Evolutionary conservation across 192 early-diverging fungal genomes (phyloP).

Genomic region (Entomortierella chlamydospora): DNA sequence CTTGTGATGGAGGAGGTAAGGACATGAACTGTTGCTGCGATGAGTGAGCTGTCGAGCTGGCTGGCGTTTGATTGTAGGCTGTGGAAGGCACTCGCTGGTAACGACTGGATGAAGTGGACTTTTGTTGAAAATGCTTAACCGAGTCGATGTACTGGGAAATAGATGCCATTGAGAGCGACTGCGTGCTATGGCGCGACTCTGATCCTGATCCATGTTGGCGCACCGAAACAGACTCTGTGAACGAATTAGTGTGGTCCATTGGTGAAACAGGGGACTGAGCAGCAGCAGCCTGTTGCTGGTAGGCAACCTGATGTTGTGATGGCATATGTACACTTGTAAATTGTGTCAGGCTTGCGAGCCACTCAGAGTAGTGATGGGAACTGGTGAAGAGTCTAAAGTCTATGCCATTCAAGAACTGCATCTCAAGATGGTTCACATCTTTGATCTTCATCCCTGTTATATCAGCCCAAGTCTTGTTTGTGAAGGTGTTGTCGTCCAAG

Average conservation of each 20-base stretch:
- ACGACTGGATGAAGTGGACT: conserved; percentile 5
- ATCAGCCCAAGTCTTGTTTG: conserved; percentile 90
- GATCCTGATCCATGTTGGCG: conserved; percentile 1
- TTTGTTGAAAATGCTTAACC: conserved; percentile 35
- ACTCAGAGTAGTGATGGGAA: conserved; percentile 72
- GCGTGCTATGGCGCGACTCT: background rate
- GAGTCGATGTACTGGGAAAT: conserved; percentile 47
- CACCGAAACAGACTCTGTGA: background rate
- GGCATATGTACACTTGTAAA: conserved; percentile 55
- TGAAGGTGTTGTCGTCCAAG: conserved; percentile 90
- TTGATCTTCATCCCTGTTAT: conserved; percentile 85
- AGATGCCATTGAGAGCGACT: conserved; percentile 31
- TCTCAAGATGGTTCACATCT: conserved; percentile 86
- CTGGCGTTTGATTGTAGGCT: background rate
- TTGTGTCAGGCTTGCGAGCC: conserved; percentile 65
- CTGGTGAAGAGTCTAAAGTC: conserved; percentile 81
- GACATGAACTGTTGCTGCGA: conserved; percentile 13
- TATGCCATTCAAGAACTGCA: conserved; percentile 83
- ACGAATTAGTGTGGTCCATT: conserved; percentile 13
- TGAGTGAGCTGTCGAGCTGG: background rate
- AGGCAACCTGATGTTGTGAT: conserved; percentile 34
- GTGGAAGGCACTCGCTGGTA: conserved; percentile 24
- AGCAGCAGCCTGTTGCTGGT: conserved; percentile 35
- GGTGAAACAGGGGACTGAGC: conserved; percentile 42
- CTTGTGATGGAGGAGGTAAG: background rate